phyloP scores from a whole-genome alignment of 192 early-diverging fungal species.

The Gaertneriomyces sp. region DNA sequence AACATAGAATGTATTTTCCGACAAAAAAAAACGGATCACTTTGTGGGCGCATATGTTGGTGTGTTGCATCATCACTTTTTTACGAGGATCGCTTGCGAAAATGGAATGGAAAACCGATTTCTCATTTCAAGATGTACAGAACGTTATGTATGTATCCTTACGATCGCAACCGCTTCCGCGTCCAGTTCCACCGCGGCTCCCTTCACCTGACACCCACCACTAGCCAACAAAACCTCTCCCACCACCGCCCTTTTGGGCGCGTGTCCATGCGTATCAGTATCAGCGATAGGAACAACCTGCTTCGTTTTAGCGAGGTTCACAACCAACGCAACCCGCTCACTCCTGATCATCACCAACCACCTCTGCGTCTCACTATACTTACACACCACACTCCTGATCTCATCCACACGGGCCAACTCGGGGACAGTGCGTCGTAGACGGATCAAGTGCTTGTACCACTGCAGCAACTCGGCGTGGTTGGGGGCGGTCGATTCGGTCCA shows the following conservation, averaged over 20 bases:
- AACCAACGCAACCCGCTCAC: slow-evolving; percentile 17
- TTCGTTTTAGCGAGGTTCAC: slow-evolving; percentile 21
- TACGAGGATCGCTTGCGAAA: too few relatives aligned
- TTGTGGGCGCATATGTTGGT: too few relatives aligned
- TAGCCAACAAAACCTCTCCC: slow-evolving; percentile 11
- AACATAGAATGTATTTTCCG: too few relatives aligned
- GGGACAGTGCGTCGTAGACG: slow-evolving; percentile 10
- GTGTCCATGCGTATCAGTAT: neutral
- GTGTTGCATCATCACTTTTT: too few relatives aligned
- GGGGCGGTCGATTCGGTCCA: slow-evolving; percentile 16
- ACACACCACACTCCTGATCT: slow-evolving; percentile 11
- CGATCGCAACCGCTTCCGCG: slow-evolving; percentile 22
- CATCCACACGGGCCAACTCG: slow-evolving; percentile 8
- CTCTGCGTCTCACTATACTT: slow-evolving; percentile 13
- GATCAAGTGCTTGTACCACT: slow-evolving; percentile 28
- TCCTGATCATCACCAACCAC: slow-evolving; percentile 19
- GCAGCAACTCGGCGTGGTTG: slow-evolving; percentile 6
- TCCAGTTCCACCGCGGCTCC: slow-evolving; percentile 3
- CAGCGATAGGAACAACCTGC: slow-evolving; percentile 9
- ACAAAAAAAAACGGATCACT: too few relatives aligned
- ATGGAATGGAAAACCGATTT: too few relatives aligned
- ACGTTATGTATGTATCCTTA: neutral
- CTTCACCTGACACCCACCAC: slow-evolving; percentile 10
- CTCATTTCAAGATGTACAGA: too few relatives aligned
- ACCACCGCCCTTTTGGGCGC: neutral